Conservation (phyloP, 1,284 basidiomycete genomes). For the Leccinum pseudoinsigne region DNA sequence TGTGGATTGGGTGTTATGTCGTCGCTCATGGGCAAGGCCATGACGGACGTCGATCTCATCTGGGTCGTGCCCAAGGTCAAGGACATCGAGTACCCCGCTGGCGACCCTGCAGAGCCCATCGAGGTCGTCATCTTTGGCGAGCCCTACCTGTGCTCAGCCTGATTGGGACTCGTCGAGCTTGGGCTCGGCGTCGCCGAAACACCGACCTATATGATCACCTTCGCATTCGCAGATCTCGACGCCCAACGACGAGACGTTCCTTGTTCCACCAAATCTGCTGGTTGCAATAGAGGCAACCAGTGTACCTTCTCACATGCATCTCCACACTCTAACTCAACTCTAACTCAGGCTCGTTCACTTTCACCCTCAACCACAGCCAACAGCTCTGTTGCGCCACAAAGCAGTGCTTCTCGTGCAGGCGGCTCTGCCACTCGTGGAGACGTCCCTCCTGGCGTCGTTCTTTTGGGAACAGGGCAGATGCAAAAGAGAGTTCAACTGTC, state of each 20-base stretch:
- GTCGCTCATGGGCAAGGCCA: constrained; percentile 93
- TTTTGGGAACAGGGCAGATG: constrained; percentile 57
- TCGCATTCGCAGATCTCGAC: too few relatives aligned
- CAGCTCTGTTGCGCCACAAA: constrained; percentile 8
- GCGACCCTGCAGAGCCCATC: constrained; percentile 89
- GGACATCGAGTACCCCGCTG: constrained; percentile 86
- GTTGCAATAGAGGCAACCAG: constrained; percentile 40
- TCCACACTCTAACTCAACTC: not conserved
- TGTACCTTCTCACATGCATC: constrained; percentile 35
- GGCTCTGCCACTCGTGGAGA: constrained; percentile 5
- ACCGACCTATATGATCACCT: too few relatives aligned
- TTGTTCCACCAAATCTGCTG: constrained; percentile 18
- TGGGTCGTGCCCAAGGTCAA: constrained; percentile 95
- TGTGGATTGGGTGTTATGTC: constrained; percentile 97
- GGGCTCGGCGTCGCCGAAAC: too few relatives aligned
- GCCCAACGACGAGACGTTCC: too few relatives aligned
- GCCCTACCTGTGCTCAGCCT: constrained; percentile 34
- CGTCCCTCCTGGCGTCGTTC: constrained; percentile 33
- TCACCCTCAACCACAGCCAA: constrained; percentile 21
- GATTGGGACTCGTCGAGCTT: constrained; percentile 35
- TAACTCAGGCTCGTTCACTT: constrained; percentile 10
- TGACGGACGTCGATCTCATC: constrained; percentile 91
- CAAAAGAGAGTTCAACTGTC: constrained; percentile 47
- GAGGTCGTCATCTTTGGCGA: constrained; percentile 75
- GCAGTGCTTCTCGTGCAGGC: constrained; percentile 5